A percentile compares a stretch with the other conserved stretches of the same genome.
phyloP scores from a whole-genome alignment of 2,329 filamentous ascomycete species.

The Alternaria brassicicola region DNA sequence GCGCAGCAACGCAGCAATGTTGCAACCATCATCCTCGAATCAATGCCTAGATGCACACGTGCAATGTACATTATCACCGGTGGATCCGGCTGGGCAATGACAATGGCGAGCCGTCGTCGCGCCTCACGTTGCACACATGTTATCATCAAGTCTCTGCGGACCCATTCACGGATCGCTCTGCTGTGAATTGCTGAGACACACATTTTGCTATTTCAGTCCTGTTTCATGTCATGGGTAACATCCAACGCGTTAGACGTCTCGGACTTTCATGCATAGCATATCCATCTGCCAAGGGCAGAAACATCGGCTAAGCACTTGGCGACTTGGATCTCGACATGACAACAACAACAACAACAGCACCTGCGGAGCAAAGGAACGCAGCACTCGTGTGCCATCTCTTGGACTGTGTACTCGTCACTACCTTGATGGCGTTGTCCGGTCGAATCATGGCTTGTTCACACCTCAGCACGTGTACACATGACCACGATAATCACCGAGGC shows the following conservation, averaged over 20 bases:
- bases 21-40: background rate
- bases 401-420: background rate
- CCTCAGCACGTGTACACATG: background rate
- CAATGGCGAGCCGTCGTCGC: background rate
- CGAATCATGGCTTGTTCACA: background rate
- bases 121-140: background rate
- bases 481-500: background rate
- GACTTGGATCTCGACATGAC: slow-evolving; percentile 2
- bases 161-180: background rate
- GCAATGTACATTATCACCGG: background rate
- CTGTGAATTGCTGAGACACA: background rate
- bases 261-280: background rate
- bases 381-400: background rate
- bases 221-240: background rate
- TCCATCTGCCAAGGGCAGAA: background rate
- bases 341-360: background rate
- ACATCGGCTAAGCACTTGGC: slow-evolving; percentile 12
- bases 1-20: background rate
- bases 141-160: background rate
- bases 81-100: slow-evolving; percentile 7
- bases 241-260: background rate
- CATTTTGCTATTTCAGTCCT: background rate
- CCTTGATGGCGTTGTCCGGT: background rate
- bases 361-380: slow-evolving; percentile 2
- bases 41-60: background rate